Evolutionary conservation across 441 rosid genomes (phyloP), one percentile per base, ranked within the genome.

Genomic region (Syzygium malaccense): DNA sequence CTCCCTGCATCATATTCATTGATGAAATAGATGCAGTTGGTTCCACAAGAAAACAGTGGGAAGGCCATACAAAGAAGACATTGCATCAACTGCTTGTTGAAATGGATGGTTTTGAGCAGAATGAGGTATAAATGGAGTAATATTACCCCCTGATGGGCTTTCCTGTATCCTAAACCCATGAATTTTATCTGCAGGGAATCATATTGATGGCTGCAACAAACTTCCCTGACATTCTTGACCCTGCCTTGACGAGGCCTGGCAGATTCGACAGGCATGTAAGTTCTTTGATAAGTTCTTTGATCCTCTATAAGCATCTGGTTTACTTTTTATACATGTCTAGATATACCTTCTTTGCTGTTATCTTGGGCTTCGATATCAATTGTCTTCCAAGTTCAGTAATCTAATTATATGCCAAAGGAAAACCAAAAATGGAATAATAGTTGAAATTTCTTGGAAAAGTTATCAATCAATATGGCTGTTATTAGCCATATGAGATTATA

Each of bases 21-120:
- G 99, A 98, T 91, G 99, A 97, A 93, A 98, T 97, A 89, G 99
- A 98, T 92, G 99, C 99, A 49, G 97, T 98, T 92, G 99, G 99
- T 68, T 96, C 99, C 48, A 97, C 99, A 14, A 91, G 99, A 89
- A 98, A 98, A 90, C 99, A 97, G 92, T 97, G 99, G 99, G 99
- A 98, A 93, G 99, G 99, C 87, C 99, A 98, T 93, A 97, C 99
- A 26, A 97, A 98, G 96, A 97, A 96, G 93, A 98, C 99, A n/a
- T 91, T 98, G 93, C 99, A 98, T 91, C 99, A 98, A 89, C 91
- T 98, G 86, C 99, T 98, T 86, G 99, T 98, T 51, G 99, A 98
- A 92, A 98, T 97, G 99, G 99, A 96, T 93, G 99, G 99, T 89
- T 97, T 97, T 92, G 99, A 97, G 91, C 98, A 98, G 89, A 98